phyloP scores from a whole-genome alignment of 2,329 filamentous ascomycete genomes.

The Massarina eburnea region DNA sequence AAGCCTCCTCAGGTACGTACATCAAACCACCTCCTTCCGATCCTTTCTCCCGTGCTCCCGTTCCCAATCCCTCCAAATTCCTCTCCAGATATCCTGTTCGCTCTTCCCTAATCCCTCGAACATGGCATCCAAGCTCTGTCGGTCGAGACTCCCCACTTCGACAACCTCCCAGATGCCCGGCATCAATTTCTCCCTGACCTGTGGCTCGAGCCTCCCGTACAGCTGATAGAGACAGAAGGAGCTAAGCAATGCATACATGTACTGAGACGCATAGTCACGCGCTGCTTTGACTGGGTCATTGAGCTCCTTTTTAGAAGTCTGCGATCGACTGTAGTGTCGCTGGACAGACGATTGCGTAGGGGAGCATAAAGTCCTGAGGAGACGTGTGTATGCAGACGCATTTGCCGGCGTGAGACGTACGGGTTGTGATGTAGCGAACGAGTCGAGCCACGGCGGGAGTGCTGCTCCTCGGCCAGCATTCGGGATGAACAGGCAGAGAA shows the following conservation, averaged over 20 bases:
- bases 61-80: conserved; percentile 41
- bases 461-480: conserved; percentile 32
- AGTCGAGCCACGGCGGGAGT: conserved; percentile 37
- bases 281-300: conserved; percentile 63
- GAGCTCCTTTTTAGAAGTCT: conserved; percentile 42
- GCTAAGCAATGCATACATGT: conserved; percentile 60
- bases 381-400: conserved; percentile 54
- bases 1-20: too few relatives aligned
- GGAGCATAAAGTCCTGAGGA: conserved; percentile 63
- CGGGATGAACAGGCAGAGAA: conserved; percentile 58
- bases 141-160: conserved; percentile 32
- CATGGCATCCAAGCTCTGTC: conserved; percentile 38
- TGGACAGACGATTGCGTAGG: conserved; percentile 60
- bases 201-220: conserved; percentile 49
- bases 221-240: conserved; percentile 59
- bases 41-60: conserved; percentile 26
- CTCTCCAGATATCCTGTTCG: conserved; percentile 40
- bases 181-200: conserved; percentile 60
- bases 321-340: conserved; percentile 19
- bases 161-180: conserved; percentile 52
- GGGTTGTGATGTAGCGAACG: conserved; percentile 7
- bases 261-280: conserved; percentile 58
- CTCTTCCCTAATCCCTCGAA: conserved; percentile 38
- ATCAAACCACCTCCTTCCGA: too few relatives aligned
- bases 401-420: conserved; percentile 44